A percentile compares a stretch with the other conserved stretches of the same genome.
These are phyloP conservation scores for Croton setiger DNA, from an alignment of 441 rosid genomes.

Conservation along the genomic window DNA sequence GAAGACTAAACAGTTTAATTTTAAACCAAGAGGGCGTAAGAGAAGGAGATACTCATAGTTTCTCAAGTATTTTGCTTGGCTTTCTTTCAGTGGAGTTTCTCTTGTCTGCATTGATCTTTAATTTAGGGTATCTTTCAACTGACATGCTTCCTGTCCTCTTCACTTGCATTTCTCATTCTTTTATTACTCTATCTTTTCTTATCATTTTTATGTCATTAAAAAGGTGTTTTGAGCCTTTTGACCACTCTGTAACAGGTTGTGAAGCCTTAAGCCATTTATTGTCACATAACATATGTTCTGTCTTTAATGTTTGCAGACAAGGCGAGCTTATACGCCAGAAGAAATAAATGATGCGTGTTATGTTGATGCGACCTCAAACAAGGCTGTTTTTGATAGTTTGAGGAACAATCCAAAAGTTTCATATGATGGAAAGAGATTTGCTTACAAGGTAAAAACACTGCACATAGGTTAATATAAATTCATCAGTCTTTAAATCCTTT, in stretches of 20 bases:
- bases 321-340: slow-evolving; percentile 65
- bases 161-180: no score
- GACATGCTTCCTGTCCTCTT: neutral
- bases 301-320: slow-evolving; percentile 44
- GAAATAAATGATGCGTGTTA: slow-evolving; percentile 73
- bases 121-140: neutral
- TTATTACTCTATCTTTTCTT: neutral
- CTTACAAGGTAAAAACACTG: slow-evolving; percentile 53
- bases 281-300: slow-evolving; percentile 11
- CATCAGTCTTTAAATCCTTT: slow-evolving; percentile 16
- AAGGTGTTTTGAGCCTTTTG: neutral
- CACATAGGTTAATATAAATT: slow-evolving; percentile 3
- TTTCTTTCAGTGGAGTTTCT: neutral
- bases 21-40: neutral
- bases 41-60: neutral
- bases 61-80: neutral
- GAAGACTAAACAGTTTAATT: no score
- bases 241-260: slow-evolving; percentile 2
- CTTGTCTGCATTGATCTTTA: neutral
- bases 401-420: slow-evolving; percentile 72
- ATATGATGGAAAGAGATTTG: slow-evolving; percentile 74
- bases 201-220: neutral
- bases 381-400: slow-evolving; percentile 85
- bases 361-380: slow-evolving; percentile 67
- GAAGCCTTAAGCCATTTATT: neutral